Conservation (phyloP, 257 asterid species). For the Nicotiana knightiana region DNA sequence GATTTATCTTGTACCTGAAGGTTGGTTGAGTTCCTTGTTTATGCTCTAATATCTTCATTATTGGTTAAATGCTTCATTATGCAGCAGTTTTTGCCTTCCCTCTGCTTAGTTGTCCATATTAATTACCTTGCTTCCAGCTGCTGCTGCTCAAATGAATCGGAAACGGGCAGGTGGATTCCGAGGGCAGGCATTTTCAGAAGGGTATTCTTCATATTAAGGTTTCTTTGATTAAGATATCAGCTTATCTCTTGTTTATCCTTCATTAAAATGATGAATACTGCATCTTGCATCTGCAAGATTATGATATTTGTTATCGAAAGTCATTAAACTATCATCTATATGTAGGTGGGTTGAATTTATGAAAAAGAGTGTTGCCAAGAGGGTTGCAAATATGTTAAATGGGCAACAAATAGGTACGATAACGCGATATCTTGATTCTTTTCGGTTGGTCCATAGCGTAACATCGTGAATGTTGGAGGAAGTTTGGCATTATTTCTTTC, state of each 20-base stretch:
- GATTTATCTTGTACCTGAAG: constrained; percentile 74
- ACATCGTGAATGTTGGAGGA: neutral
- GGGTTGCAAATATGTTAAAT: constrained; percentile 70
- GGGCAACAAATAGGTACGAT: constrained; percentile 72
- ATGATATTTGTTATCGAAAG: neutral
- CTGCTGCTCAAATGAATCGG: constrained; percentile 44
- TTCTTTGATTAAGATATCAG: neutral
- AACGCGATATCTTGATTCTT: neutral
- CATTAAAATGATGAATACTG: neutral
- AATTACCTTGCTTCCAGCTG: constrained; percentile 30
- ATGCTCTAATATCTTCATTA: neutral
- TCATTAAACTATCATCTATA: neutral
- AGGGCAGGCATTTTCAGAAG: constrained; percentile 79
- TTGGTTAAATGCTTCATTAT: neutral
- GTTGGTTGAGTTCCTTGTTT: constrained; percentile 24
- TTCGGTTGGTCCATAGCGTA: neutral
- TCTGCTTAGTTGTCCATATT: neutral
- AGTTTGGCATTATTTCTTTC: neutral
- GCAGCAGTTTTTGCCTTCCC: neutral
- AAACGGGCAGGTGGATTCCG: constrained; percentile 74
- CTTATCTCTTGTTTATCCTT: neutral
- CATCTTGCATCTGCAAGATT: neutral
- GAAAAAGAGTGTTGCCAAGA: constrained; percentile 76
- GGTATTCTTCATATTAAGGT: constrained; percentile 36
- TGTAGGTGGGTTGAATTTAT: constrained; percentile 91